These are phyloP conservation scores for Tetrastigma voinierianum DNA, from an alignment of 164 flowering plant genomes.

Conservation along the genomic window DNA sequence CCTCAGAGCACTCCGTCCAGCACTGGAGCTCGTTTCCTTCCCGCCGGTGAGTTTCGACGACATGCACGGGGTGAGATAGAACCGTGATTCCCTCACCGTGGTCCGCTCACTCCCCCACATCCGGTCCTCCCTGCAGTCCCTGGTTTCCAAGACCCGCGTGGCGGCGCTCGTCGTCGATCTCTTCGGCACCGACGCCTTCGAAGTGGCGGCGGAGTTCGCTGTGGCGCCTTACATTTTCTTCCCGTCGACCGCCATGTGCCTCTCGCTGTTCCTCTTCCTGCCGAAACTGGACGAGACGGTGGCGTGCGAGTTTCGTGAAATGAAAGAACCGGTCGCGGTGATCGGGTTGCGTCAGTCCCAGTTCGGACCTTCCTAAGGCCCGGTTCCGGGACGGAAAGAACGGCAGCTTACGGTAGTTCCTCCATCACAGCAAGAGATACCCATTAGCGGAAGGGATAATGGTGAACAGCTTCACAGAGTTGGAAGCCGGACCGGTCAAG, in stretches of 20 bases:
- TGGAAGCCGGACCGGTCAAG: slow-evolving; percentile 43
- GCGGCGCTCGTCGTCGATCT: slow-evolving; percentile 48
- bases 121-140: slow-evolving; percentile 16
- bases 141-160: background rate
- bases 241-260: slow-evolving; percentile 42
- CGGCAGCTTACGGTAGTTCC: slow-evolving; percentile 43
- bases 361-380: slow-evolving; percentile 43
- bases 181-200: slow-evolving; percentile 53
- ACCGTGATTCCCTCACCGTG: slow-evolving; percentile 37
- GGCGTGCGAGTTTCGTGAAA: slow-evolving; percentile 39
- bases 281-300: slow-evolving; percentile 38
- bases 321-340: slow-evolving; percentile 35
- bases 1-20: slow-evolving; percentile 30
- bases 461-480: slow-evolving; percentile 43
- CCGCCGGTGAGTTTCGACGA: slow-evolving; percentile 35
- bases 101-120: slow-evolving; percentile 37
- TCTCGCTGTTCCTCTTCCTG: slow-evolving; percentile 39
- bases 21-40: slow-evolving; percentile 29
- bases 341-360: slow-evolving; percentile 66
- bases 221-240: slow-evolving; percentile 41
- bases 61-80: slow-evolving; percentile 26
- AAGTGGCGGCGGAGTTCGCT: slow-evolving; percentile 37
- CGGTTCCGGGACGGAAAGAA: slow-evolving; percentile 48
- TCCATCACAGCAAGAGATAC: slow-evolving; percentile 32
- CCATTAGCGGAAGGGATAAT: slow-evolving; percentile 49